Evolutionary conservation across 805 yeast species (phyloP).

Genomic region (Candida sonorensis): DNA sequence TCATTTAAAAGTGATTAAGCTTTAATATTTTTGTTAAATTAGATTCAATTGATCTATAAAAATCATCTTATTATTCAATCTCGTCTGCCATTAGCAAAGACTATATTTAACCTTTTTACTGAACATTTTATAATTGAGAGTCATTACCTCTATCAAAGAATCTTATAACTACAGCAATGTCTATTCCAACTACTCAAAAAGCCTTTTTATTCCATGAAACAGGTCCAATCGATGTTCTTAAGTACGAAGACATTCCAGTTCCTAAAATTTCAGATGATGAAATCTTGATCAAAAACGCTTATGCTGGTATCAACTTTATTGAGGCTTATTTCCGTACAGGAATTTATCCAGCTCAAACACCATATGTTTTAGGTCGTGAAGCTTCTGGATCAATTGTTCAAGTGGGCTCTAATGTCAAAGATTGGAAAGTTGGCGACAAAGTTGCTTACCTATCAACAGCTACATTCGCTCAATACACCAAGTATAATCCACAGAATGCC

Average conservation of each 20-base stretch:
- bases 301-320: conserved; percentile 76
- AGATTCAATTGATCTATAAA: too few species aligned
- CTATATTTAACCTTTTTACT: too few species aligned
- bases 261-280: conserved; percentile 54
- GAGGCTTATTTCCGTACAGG: conserved; percentile 83
- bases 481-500: conserved; percentile 28
- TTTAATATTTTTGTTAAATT: too few species aligned
- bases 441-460: conserved; percentile 48
- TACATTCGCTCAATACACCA: conserved; percentile 73
- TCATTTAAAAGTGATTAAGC: too few species aligned
- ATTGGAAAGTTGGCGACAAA: conserved; percentile 60
- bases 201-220: conserved; percentile 46
- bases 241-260: conserved; percentile 50
- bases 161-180: too few species aligned
- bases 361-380: conserved; percentile 63
- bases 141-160: too few species aligned
- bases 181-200: conserved; percentile 49
- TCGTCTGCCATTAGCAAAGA: too few species aligned
- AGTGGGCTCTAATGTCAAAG: conserved; percentile 49
- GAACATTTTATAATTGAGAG: too few species aligned
- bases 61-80: too few species aligned
- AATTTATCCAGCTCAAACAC: conserved; percentile 52
- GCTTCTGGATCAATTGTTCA: conserved; percentile 66
- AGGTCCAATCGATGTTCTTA: conserved; percentile 55
- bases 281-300: conserved; percentile 64